These are phyloP conservation scores for Colletotrichum lupini DNA, from an alignment of 2,329 filamentous ascomycete genomes.

Conservation along the genomic window DNA sequence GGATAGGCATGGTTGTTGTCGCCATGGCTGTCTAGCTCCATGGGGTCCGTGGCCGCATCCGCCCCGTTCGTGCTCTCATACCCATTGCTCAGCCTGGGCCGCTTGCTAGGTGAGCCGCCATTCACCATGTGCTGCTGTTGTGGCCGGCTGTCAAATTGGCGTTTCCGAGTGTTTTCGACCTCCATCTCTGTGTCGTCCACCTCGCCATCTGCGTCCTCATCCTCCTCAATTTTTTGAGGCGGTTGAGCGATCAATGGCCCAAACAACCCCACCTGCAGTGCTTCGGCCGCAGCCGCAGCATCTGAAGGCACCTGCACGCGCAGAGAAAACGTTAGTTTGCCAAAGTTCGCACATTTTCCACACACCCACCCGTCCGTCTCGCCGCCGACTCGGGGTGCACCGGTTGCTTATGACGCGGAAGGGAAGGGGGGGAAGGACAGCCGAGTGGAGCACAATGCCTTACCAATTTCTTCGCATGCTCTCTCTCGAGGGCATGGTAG, in stretches of 20 bases:
- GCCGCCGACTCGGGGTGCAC: constrained; percentile 13
- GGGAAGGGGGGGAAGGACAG: constrained; percentile 26
- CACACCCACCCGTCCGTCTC: constrained; percentile 35
- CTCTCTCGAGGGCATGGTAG: constrained; percentile 69
- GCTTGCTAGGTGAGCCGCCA: constrained; percentile 66
- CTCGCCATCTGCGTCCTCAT: constrained; percentile 49
- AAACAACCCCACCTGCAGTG: constrained; percentile 65
- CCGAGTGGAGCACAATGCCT: constrained; percentile 35
- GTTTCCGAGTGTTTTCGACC: constrained; percentile 61
- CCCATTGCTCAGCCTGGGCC: constrained; percentile 70
- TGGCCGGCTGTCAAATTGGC: constrained; percentile 56
- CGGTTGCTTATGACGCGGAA: constrained; percentile 35
- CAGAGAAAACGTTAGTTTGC: constrained; percentile 48
- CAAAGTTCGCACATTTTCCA: constrained; percentile 34
- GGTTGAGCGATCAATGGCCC: constrained; percentile 63
- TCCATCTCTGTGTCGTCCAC: constrained; percentile 52
- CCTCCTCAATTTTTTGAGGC: constrained; percentile 50
- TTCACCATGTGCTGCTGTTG: constrained; percentile 59
- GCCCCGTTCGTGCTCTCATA: constrained; percentile 61
- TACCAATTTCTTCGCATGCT: constrained; percentile 64
- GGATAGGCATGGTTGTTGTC: constrained; percentile 72
- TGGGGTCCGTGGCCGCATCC: constrained; percentile 60
- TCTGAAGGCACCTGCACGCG: constrained; percentile 60
- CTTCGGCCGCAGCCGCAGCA: constrained; percentile 58
- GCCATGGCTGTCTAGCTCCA: constrained; percentile 67